Conservation (phyloP, 441 rosid species). For the Populus hybrid region DNA sequence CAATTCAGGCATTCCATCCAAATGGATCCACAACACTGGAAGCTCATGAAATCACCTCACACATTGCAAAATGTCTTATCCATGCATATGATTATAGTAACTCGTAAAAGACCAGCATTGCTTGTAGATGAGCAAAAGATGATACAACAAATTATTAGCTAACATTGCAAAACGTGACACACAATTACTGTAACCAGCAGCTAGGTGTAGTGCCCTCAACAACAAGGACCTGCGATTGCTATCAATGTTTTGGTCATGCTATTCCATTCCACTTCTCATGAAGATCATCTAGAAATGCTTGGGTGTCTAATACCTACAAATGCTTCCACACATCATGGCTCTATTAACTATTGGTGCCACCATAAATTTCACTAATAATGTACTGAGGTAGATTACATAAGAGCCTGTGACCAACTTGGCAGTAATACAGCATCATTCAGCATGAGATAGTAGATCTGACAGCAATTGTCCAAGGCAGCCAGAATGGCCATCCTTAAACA, state of each 20-base stretch:
- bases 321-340: not conserved
- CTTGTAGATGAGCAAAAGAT: not conserved
- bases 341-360: not conserved
- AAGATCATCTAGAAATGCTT: not conserved
- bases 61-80: not conserved
- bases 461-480: not conserved
- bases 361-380: not conserved
- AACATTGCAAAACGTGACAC: not conserved
- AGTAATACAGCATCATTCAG: not conserved
- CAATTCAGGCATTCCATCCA: not conserved
- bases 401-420: not conserved
- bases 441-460: not conserved
- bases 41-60: not conserved
- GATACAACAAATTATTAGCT: not conserved
- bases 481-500: not conserved
- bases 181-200: not conserved
- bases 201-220: not conserved
- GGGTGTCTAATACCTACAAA: not conserved
- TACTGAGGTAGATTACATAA: not conserved
- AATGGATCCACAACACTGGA: not conserved
- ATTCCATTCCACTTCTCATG: not conserved
- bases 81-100: not conserved
- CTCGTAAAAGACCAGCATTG: not conserved
- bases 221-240: not conserved
- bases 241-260: not conserved